Base-by-base conservation (phyloP, 331 rosid species). In the Malus hybrid region DNA sequence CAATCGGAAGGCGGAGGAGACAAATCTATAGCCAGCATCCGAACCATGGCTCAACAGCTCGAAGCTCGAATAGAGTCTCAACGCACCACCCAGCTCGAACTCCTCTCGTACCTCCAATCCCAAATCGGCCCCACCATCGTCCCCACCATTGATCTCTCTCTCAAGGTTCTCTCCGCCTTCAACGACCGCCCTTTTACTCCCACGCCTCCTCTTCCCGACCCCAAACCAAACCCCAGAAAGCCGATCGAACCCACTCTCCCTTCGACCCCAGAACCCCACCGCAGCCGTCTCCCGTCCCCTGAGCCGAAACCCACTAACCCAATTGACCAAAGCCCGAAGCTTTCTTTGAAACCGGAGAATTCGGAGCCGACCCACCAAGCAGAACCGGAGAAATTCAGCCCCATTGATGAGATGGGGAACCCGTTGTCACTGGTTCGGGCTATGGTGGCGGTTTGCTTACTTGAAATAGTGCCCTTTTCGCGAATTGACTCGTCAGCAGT, bases 401-500 rank as follows among this genome's bases (percentile, higher is more conserved):
- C 81, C 10, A 62, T 79, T 29, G 86, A 79, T n/a, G 90, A 89
- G 70, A 83, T 77, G 69, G 87, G 82, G 36, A 91, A 74, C 78
- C 97, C 91, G 2, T 80, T 88, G 10, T 75, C 86, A 3, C 82
- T 90, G 77, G 93, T 92, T 42, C 85, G 97, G 63, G 91, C 99
- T 13, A 76, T 95, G 97, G 90, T 95, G 31, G 91, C 93, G 24
- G 91, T 90, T 70, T 87, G 91, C 69, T 75, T 95, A 34, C 73
- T 95, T 56, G 92, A 88, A 29, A 82, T 96, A 56, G 97, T 90
- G 2, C 99, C 97, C 16, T 95, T 95, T 77, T 70, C 87, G 31
- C 88, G 95, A 20, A 87, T 95, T 73, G 97, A 95, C 82, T 95
- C 97, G 61, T 92, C 96, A 48, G 87, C 92, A 16, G 86, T 95